A percentile compares a stretch with the other conserved stretches of the same genome.
phyloP scores from a whole-genome alignment of 768 basidiomycete genomes.

The Tylopilus vinaceipallidus region DNA sequence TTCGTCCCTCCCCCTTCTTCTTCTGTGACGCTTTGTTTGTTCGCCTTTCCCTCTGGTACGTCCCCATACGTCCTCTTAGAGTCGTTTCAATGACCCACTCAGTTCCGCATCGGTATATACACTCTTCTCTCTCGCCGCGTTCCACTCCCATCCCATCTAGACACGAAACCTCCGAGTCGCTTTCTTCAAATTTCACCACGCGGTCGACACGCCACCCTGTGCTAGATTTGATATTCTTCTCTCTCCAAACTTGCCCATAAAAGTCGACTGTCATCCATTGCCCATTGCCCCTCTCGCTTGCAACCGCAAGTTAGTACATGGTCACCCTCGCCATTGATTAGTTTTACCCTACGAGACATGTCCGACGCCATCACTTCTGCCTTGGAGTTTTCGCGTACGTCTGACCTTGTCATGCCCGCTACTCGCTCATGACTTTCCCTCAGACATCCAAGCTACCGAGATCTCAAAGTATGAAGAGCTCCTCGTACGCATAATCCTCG shows the following conservation, averaged over 20 bases:
- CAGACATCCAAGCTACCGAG: slow-evolving; percentile 24
- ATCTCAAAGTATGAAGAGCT: slow-evolving; percentile 26
- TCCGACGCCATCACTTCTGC: slow-evolving; percentile 13
- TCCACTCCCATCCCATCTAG: slow-evolving; percentile 20
- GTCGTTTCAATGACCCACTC: slow-evolving; percentile 30
- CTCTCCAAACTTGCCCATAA: slow-evolving; percentile 19
- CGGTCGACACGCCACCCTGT: slow-evolving; percentile 32
- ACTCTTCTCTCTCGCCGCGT: slow-evolving; percentile 13
- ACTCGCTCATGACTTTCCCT: not conserved
- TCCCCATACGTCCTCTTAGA: slow-evolving; percentile 25
- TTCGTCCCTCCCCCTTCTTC: slow-evolving; percentile 25
- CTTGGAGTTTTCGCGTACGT: slow-evolving; percentile 28
- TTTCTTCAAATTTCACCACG: slow-evolving; percentile 23
- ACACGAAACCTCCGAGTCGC: slow-evolving; percentile 15
- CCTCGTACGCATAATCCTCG: slow-evolving; percentile 25
- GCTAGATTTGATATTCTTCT: slow-evolving; percentile 32
- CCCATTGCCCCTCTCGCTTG: slow-evolving; percentile 33
- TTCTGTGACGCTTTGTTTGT: slow-evolving; percentile 33
- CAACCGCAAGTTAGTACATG: slow-evolving; percentile 25
- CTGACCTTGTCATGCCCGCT: not conserved
- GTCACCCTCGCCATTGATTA: slow-evolving; percentile 11
- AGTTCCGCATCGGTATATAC: slow-evolving; percentile 31
- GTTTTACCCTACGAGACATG: slow-evolving; percentile 15
- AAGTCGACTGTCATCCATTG: slow-evolving; percentile 25
- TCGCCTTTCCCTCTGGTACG: slow-evolving; percentile 24